Percentiles rank a stretch among this genome's conserved stretches.
phyloP scores from a whole-genome alignment of 192 early-diverging fungal species.

The Diversispora eburnea region DNA sequence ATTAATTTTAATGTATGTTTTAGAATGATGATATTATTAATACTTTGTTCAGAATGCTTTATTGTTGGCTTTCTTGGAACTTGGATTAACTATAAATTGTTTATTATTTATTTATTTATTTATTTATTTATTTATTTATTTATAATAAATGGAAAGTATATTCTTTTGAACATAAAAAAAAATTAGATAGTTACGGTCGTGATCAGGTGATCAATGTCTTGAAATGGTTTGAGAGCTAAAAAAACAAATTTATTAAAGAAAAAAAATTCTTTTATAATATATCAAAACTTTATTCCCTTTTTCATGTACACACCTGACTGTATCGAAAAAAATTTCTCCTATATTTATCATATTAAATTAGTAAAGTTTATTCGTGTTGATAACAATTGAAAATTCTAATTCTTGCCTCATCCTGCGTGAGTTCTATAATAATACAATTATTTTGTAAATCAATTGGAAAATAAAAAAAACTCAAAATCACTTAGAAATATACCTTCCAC shows the following conservation, averaged over 20 bases:
- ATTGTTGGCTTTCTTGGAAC: conserved; percentile 45
- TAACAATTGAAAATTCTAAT: conserved; percentile 26
- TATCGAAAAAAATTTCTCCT: conserved; percentile 50
- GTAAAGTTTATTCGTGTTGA: conserved; percentile 30
- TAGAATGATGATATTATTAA: conserved; percentile 65
- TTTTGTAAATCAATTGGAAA: conserved; percentile 2
- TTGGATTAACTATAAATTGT: conserved; percentile 38
- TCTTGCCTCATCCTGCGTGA: conserved; percentile 32
- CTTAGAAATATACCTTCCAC: conserved; percentile 44
- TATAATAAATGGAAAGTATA: no score
- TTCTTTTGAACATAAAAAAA: not conserved
- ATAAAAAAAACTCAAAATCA: not conserved
- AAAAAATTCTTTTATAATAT: not conserved
- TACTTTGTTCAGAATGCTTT: conserved; percentile 58
- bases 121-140: no score
- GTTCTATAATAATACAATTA: conserved; percentile 20
- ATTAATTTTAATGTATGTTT: conserved; percentile 64
- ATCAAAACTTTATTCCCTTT: not conserved
- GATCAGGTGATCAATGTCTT: conserved; percentile 58
- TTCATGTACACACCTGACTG: conserved; percentile 17
- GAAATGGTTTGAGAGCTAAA: conserved; percentile 39
- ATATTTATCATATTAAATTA: conserved; percentile 37
- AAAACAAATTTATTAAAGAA: not conserved
- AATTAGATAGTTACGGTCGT: conserved; percentile 32
- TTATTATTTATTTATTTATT: no score